Base-by-base conservation (phyloP, 2,329 filamentous ascomycete genomes). In the Aspergillus felis region DNA sequence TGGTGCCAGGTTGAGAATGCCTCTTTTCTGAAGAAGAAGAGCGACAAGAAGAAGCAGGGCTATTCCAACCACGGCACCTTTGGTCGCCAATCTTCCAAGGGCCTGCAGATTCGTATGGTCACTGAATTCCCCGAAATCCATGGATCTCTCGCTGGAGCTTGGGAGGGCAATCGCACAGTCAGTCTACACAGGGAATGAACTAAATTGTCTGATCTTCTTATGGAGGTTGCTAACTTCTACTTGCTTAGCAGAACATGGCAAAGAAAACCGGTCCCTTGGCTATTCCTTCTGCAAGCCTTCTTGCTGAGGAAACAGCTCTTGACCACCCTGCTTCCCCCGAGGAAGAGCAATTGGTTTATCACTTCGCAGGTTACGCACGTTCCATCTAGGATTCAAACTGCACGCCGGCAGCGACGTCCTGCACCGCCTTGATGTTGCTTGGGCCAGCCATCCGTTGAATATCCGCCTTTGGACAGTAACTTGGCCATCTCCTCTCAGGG, bases 1-100 rank as follows among this genome's bases (percentile, higher is more conserved):
- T 47, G 47, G 1, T 61, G 53, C 4, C 55, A 65, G 29, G 44
- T 47, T 1, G 54, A 59, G 17, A 56, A 55, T 1, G 20, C 57
- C 8, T 51, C 63, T 28, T 50, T 65, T 7, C 22, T 57, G 3
- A 47, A 50, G 14, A 47, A 50, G 14, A 42, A 55, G 12, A 46
- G 46, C 4, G 32, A 17, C 20, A 35, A 20, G 20, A 49, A 29
- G 14, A 38, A 38, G 32, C 14, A 17, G 32, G 32, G 14, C 32
- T 7, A 38, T 17, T 17, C 32, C 14, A 38, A 38, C 14, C 32
- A 38, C 32, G 14, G 32, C 32, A 17, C 14, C 32, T 38, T 14
- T 38, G 32, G 32, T 38, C 14, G 32, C 32, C 32, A 38, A 7
- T 6, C 32, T 38, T 14, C 44, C 44, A 20, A 25, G 29, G 20